These are phyloP conservation scores for Cyberlindnera euphorbiae DNA, from an alignment of 805 yeast genomes.

Conservation along the genomic window DNA sequence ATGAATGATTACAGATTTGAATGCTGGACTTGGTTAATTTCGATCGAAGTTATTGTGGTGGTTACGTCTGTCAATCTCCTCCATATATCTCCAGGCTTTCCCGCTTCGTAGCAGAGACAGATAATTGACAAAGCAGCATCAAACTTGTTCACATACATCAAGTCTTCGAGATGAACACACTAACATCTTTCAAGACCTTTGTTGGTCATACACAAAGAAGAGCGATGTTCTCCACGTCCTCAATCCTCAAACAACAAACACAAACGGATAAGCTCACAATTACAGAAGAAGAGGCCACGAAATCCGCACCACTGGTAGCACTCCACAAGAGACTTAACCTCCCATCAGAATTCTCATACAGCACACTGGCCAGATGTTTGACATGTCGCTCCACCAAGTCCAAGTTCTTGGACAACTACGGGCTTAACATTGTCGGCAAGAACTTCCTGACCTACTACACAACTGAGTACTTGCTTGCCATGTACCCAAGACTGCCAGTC, in stretches of 20 bases:
- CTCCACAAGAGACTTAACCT: constrained; percentile 72
- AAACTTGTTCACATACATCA: too few relatives aligned
- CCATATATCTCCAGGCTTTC: too few relatives aligned
- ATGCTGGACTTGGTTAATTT: too few relatives aligned
- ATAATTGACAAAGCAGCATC: background rate
- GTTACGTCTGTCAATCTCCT: too few relatives aligned
- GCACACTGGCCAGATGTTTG: constrained; percentile 77
- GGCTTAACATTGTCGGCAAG: constrained; percentile 79
- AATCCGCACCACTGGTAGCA: constrained; percentile 71
- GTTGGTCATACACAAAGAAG: constrained; percentile 2
- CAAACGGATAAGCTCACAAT: constrained; percentile 24
- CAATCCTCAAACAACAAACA: background rate
- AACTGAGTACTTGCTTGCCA: constrained; percentile 64
- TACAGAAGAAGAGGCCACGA: constrained; percentile 46
- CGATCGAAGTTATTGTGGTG: too few relatives aligned
- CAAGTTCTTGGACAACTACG: constrained; percentile 63
- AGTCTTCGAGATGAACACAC: constrained; percentile 10
- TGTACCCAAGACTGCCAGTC: constrained; percentile 88
- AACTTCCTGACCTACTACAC: constrained; percentile 70
- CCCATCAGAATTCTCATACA: constrained; percentile 48
- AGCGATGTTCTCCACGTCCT: constrained; percentile 7
- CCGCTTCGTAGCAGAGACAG: background rate
- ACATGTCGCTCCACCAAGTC: constrained; percentile 48
- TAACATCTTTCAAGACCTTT: constrained; percentile 3
- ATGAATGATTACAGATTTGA: background rate